Base-by-base conservation (phyloP, 2,329 filamentous ascomycete species). In the Arthrinium puccinioides region DNA sequence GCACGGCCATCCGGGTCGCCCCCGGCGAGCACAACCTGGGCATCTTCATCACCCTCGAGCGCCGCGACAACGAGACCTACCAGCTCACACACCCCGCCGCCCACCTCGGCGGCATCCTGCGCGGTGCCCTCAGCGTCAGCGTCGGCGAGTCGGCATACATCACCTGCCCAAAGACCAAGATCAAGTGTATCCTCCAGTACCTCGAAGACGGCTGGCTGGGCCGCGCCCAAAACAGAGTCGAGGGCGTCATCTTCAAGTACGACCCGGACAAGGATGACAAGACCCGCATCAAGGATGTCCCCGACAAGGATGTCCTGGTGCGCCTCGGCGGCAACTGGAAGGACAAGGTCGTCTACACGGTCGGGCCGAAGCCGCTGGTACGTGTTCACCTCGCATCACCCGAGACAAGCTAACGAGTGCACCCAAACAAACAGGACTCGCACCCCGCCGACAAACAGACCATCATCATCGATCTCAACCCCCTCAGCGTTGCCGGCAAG, bases 71-170 rank as follows among this genome's bases (percentile, higher is more conserved):
- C 54, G 92, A 98, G 65, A 85, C 89, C 44, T 98, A 98, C 61
- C 88, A 94, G 56, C 76, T 98, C 44, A 95, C 85, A 5, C 92
- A 98, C 61, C 92, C 92, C 4, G 81, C 86, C n/a, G 92, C 92
- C 6, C 87, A 94, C 55, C 70, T 98, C 2, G 88, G 89, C 20
- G 92, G 92, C 14, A 70, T 98, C 37, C 64, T 98, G 31, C 76
- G 89, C 47, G 92, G 92, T 18, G 81, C 84, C n/a, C 69, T 97
- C 35, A 89, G 82, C 51, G 82, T 98, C 44, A 89, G 84, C 8
- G 92, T 98, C 16, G 84, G 89, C 32, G 92, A 98, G 52, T 76
- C 82, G 46, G 92, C 87, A 52, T 94, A 84, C 58, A 74, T 97
- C 42, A 89, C 82, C 26, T 98, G 92, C 62, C 76, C 84, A n/a